Base-by-base conservation (phyloP, 1,139 yeast genomes). In the Hyphopichia burtonii region DNA sequence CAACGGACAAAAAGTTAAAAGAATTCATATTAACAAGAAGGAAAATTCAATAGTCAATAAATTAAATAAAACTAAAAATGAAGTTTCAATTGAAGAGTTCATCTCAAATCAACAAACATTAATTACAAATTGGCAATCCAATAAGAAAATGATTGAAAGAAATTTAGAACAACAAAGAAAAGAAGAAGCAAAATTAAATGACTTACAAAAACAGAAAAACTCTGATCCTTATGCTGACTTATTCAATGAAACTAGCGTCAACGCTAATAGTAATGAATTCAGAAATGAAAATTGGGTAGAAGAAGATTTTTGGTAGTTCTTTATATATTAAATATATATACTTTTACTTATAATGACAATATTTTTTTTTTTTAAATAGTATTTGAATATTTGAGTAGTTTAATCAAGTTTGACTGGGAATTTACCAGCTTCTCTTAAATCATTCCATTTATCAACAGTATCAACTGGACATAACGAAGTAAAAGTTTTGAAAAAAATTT, bases 401-500 rank as follows among this genome's bases (percentile, higher is more conserved):
- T 59, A 59, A 55, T 65, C 70, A 48, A 65, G 52, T 41, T 61
- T 63, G 54, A 72, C 66, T 42, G 78, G 78, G 58, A 68, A 73
- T 66, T 65, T 70, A 53, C 80, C 78, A 44, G 76, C 74, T 51
- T 65, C 82, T 74, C 97, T 88, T 78, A 90, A 96, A 59, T 85
- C 96, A 65, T 93, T 94, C 98, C 98, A 93, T 70, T 77, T 88
- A 65, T 85, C 95, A 56, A 86, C 80, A 97, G 97, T 90, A 59
- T 84, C 84, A 43, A 81, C 76, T 48, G 99, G 99, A 74, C 99
- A 93, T 65, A 93, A 78, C 31, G 97, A 80, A 57, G 86, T 80
- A 78, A 79, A 93, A 46, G 97, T 88, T 72, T 83, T 86, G 83
- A 82, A 88, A 76, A 93, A 93, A 56, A 88, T 90, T 73, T 90